Conservation (phyloP, 2,329 filamentous ascomycete species). For the Pseudocercospora musae region DNA sequence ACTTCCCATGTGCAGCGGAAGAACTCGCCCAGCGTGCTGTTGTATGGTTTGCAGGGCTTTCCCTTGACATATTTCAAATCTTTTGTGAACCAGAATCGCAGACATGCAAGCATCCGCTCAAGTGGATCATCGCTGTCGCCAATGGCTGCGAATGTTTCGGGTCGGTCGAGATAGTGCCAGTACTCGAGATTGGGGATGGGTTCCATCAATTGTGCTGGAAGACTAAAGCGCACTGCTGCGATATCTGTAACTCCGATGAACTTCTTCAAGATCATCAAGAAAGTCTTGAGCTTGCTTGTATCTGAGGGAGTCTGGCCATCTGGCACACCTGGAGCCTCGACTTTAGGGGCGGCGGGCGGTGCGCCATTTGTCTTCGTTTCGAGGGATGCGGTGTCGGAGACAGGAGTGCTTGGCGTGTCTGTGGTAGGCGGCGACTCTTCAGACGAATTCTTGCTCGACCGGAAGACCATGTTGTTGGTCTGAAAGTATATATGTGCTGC, state of each 20-base stretch:
- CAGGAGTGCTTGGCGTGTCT: conserved; percentile 7
- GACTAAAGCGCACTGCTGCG: conserved; percentile 89
- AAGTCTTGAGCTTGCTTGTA: conserved; percentile 82
- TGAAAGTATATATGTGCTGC: conserved; percentile 1
- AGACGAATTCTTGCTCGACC: neutral
- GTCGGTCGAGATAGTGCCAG: conserved; percentile 96
- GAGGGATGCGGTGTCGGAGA: conserved; percentile 7
- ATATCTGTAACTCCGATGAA: conserved; percentile 97
- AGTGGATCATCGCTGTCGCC: conserved; percentile 88
- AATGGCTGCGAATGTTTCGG: conserved; percentile 80
- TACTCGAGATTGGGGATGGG: conserved; percentile 97
- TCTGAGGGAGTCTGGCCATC: conserved; percentile 62
- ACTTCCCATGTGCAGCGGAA: conserved; percentile 98
- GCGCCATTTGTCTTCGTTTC: conserved; percentile 4
- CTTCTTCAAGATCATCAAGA: conserved; percentile 81
- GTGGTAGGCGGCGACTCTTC: neutral
- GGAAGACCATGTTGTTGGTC: conserved; percentile 5
- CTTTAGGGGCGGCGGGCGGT: neutral
- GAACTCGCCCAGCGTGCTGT: conserved; percentile 94
- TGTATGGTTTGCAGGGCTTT: conserved; percentile 98
- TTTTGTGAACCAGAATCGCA: conserved; percentile 98
- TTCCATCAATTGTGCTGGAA: conserved; percentile 92
- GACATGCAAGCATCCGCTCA: conserved; percentile 89
- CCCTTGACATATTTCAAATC: conserved; percentile 98
- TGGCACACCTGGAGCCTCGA: conserved; percentile 7